Base-by-base conservation (phyloP, 169 alveolate genomes). In the Plasmodium vivax region DNA sequence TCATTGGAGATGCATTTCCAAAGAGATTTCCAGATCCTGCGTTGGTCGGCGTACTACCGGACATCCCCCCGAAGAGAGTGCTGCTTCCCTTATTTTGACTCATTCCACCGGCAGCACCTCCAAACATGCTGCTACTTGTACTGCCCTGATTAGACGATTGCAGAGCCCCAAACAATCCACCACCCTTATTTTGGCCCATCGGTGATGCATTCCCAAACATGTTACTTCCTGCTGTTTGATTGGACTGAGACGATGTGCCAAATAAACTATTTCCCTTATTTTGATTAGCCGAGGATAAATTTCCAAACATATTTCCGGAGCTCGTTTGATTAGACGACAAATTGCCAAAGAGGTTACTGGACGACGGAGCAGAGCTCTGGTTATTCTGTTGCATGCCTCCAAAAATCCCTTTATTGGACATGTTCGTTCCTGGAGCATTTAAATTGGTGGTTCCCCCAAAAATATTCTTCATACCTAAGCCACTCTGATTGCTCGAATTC, bases 401-500 rank as follows among this genome's bases (percentile, higher is more conserved):
- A 92, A 92, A 92, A 12, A 92, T 51, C 19, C 82, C 77, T 92
- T 92, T 92, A 81, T 82, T 92, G 32, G 77, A 6, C 54, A 92
- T 72, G 79, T 82, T 92, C 27, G 85, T 43, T 82, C 92, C 92
- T 92, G 83, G 91, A 19, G 92, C 58, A 90, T 90, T 90, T 80
- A 90, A 58, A 85, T 38, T 79, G n/a, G 94, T 80, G 8, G 91
- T 51, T 1, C 82, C 41, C n/a, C 90, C 94, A 90, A 90, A 90
- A 7, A 90, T 80, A 79, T 90, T 90, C 68, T 80, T 90, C 83
- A 80, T 80, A 68, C 73, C 82, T 80, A 80, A 58, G 82, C 82
- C 79, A 90, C 38, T 90, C 74, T 79, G 88, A 90, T 90, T 90
- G 62, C 43, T 90, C 43, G 94, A 41, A 80, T 90, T 90, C 94